These are phyloP conservation scores for Cornus suecica DNA, from an alignment of 148 eudicot species.

Conservation along the genomic window DNA sequence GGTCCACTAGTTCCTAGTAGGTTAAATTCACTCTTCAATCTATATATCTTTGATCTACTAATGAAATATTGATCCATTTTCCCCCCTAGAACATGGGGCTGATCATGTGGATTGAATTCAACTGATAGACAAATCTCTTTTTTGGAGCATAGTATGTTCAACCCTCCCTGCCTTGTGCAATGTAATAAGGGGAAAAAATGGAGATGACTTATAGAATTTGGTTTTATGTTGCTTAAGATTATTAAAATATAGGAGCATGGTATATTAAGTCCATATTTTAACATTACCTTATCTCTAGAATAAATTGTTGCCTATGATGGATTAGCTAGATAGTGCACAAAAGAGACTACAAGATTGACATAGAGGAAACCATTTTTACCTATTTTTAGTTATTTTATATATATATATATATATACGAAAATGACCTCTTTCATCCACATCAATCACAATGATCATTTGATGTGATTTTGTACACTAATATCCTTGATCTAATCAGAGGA, in stretches of 20 bases:
- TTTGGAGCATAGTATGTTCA: background rate
- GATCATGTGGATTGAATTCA: background rate
- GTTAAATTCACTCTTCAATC: background rate
- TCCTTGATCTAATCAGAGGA: background rate
- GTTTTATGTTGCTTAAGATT: too few species aligned
- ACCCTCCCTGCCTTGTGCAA: too few species aligned
- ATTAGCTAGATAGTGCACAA: background rate
- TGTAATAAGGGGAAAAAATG: too few species aligned
- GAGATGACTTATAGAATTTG: too few species aligned
- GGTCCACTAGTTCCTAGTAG: background rate
- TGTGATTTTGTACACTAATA: conserved; percentile 11
- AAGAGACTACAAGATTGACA: background rate
- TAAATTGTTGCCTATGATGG: background rate
- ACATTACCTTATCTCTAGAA: background rate
- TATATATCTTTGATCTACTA: background rate
- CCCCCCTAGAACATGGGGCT: background rate
- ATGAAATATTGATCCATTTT: background rate
- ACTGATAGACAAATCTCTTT: background rate
- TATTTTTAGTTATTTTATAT: conserved; percentile 12
- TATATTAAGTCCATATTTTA: too few species aligned
- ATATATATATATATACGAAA: too few species aligned
- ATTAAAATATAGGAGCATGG: too few species aligned
- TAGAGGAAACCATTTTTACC: background rate
- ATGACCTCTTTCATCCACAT: too few species aligned
- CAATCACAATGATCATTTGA: too few species aligned